Base-by-base conservation (phyloP, 257 asterid species). In the Craterostigma plantagineum region DNA sequence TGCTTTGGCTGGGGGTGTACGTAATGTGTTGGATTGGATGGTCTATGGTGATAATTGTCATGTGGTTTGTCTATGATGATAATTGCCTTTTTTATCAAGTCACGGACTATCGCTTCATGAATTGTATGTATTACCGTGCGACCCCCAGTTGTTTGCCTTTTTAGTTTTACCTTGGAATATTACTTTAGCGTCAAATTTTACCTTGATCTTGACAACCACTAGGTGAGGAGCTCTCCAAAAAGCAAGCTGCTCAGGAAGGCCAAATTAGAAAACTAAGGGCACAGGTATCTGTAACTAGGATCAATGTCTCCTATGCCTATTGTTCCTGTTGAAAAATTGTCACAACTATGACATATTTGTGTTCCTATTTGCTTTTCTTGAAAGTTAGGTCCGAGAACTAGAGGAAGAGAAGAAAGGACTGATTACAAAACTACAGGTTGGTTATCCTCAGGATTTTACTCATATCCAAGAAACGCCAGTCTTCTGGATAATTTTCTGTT, bases 211-310 rank as follows among this genome's bases (percentile, higher is more conserved):
- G 27, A 40, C 35, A 34, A 60, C 57, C 58, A 58, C 55, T 70
- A 90, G 99, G 99, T 57, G 96, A 90, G 64, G 87, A 80, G 54
- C 94, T 90, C 63, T 90, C 99, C 10, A 90, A 90, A 75, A 90
- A 90, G 67, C 99, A 90, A 59, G 99, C 99, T 61, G 80, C 90
- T 54, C 99, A 83, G 64, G 99, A 90, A 71, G 59, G 87, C 55
- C 79, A 65, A 45, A 83, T 90, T 18, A 80, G 96, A 70, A 90
- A 90, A 61, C 65, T 90, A 63, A 84, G 99, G 70, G 92, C 96
- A 58, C 99, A 80, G 94, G 96, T 90, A 63, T 14, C 54, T 46
- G 48, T 50, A 51, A 54, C 53, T 56, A 18, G 54, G 58, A 53
- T 65, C 37, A 13, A 10, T 34, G 18, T 47, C 44, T 52, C 34